A percentile compares a stretch with the other conserved stretches of the same genome.
These are phyloP conservation scores for Oryza brachyantha DNA, from an alignment of 176 grass and related monocot genomes.

Conservation along the genomic window DNA sequence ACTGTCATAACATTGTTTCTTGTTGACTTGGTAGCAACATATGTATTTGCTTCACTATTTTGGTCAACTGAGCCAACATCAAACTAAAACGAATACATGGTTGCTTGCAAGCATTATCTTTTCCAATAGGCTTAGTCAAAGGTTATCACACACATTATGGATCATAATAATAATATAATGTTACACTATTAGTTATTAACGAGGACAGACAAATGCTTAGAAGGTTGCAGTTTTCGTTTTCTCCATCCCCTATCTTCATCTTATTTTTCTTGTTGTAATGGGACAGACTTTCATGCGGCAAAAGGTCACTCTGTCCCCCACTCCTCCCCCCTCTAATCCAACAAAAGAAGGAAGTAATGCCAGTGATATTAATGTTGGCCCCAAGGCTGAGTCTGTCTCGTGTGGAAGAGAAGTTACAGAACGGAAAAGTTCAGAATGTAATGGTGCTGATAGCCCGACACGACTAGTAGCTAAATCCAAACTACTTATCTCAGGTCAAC, in stretches of 20 bases:
- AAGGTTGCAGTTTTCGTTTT: background rate
- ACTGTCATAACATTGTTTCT: background rate
- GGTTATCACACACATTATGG: constrained; percentile 10
- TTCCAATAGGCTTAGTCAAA: background rate
- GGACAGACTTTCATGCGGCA: constrained; percentile 97
- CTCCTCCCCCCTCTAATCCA: constrained; percentile 50
- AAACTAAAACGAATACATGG: background rate
- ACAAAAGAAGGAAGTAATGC: constrained; percentile 55
- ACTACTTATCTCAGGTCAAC: background rate
- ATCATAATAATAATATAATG: background rate
- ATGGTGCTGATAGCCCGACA: constrained; percentile 42
- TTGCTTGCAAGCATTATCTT: background rate
- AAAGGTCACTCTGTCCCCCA: constrained; percentile 73
- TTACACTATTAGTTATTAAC: background rate
- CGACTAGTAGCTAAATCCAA: constrained; percentile 9
- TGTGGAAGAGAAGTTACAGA: constrained; percentile 45
- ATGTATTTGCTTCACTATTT: background rate
- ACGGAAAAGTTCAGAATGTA: constrained; percentile 42
- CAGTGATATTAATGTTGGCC: constrained; percentile 34
- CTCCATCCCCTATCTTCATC: constrained; percentile 27
- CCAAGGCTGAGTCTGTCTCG: constrained; percentile 33
- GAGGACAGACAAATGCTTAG: background rate
- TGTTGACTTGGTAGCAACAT: background rate
- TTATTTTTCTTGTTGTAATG: constrained; percentile 48
- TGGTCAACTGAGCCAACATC: background rate